Percentiles rank a stretch among this genome's conserved stretches.
Conservation (phyloP, 495 filamentous ascomycete genomes). For the Penicillium paradoxum region DNA sequence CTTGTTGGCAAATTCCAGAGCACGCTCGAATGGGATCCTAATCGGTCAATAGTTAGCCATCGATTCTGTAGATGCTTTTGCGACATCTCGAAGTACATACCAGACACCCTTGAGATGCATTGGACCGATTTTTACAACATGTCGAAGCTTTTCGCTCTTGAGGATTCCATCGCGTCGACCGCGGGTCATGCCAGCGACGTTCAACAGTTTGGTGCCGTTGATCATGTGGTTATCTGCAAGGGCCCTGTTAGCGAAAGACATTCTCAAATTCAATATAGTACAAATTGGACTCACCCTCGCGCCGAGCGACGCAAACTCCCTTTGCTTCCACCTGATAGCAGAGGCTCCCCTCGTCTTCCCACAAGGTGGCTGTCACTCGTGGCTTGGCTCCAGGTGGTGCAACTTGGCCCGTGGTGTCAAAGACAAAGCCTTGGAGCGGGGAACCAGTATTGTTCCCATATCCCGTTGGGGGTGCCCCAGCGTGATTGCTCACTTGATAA, state of each 20-base stretch:
- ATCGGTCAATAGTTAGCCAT: not conserved
- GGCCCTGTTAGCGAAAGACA: slow-evolving; percentile 7
- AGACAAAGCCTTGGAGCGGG: slow-evolving; percentile 52
- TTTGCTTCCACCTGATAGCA: slow-evolving; percentile 98
- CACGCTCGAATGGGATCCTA: slow-evolving; percentile 97
- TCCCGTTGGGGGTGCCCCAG: slow-evolving; percentile 35
- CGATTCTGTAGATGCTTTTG: too few relatives aligned
- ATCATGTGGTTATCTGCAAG: slow-evolving; percentile 94
- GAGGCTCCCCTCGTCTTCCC: slow-evolving; percentile 96
- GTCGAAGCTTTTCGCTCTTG: slow-evolving; percentile 93
- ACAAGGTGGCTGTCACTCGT: slow-evolving; percentile 92
- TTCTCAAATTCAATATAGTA: not conserved
- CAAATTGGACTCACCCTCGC: slow-evolving; percentile 67
- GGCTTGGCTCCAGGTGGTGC: slow-evolving; percentile 97
- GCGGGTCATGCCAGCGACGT: slow-evolving; percentile 96
- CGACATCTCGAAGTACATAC: slow-evolving; percentile 49
- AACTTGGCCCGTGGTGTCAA: slow-evolving; percentile 87
- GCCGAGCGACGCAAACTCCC: slow-evolving; percentile 88
- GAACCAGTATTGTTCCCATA: slow-evolving; percentile 48
- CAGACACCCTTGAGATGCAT: slow-evolving; percentile 99
- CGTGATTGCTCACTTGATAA: slow-evolving; percentile 41
- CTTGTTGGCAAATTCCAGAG: slow-evolving; percentile 97
- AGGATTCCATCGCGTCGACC: slow-evolving; percentile 93
- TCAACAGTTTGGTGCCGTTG: slow-evolving; percentile 94
- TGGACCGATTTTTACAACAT: slow-evolving; percentile 97